phyloP scores from a whole-genome alignment of 257 asterid genomes.

The Ilex aquifolium region DNA sequence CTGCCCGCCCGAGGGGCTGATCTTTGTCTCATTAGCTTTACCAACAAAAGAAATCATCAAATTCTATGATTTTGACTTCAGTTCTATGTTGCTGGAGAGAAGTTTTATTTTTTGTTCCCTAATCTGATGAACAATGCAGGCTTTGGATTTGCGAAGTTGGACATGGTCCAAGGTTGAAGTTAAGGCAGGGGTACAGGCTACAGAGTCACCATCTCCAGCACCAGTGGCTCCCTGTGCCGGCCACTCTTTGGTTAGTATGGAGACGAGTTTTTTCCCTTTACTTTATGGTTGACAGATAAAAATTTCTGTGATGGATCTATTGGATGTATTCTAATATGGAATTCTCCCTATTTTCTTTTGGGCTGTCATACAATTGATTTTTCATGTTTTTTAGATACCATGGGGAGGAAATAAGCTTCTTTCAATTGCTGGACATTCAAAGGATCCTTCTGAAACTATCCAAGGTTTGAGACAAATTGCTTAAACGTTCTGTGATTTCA shows the following conservation, averaged over 20 bases:
- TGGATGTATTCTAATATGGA: slow-evolving; percentile 5
- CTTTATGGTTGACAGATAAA: neutral
- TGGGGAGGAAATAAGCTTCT: slow-evolving; percentile 93
- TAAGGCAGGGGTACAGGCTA: slow-evolving; percentile 40
- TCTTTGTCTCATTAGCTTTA: slow-evolving; percentile 4
- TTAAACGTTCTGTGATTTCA: neutral
- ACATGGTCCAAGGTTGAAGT: slow-evolving; percentile 80
- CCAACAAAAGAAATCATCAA: slow-evolving; percentile 1
- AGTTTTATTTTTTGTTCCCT: slow-evolving; percentile 11
- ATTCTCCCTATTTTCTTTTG: slow-evolving; percentile 4
- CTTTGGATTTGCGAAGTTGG: slow-evolving; percentile 79
- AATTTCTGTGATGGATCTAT: neutral
- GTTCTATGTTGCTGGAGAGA: slow-evolving; percentile 14
- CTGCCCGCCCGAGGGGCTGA: too few relatives aligned
- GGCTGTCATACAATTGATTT: slow-evolving; percentile 17
- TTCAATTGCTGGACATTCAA: slow-evolving; percentile 87
- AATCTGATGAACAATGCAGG: slow-evolving; percentile 35
- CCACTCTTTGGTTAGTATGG: slow-evolving; percentile 78
- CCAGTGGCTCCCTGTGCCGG: slow-evolving; percentile 70
- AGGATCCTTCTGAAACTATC: slow-evolving; percentile 75
- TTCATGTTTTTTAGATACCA: slow-evolving; percentile 48
- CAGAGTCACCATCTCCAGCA: slow-evolving; percentile 10
- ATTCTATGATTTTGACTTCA: slow-evolving; percentile 12
- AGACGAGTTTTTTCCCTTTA: neutral
- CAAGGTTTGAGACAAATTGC: slow-evolving; percentile 50